Evolutionary conservation across 805 yeast genomes (phyloP).

Genomic region (Monosporozyma servazzii): DNA sequence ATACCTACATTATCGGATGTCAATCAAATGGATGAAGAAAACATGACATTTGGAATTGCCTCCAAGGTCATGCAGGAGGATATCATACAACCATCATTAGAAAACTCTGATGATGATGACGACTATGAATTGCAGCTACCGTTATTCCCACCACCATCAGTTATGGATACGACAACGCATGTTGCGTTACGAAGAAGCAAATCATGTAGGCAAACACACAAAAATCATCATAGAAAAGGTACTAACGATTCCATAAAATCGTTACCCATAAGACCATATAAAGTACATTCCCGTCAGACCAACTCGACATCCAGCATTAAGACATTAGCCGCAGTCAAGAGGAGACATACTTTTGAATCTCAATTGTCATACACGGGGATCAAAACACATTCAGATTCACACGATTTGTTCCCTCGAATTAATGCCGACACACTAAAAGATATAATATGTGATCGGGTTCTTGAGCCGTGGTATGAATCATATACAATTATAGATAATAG

Average conservation of each 20-base stretch:
- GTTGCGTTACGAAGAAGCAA: not conserved
- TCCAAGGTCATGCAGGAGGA: not conserved
- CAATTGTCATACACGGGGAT: constrained; percentile 21
- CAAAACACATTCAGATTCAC: constrained; percentile 33
- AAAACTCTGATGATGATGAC: not conserved
- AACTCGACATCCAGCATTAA: not conserved
- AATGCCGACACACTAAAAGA: constrained; percentile 35
- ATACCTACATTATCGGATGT: not conserved
- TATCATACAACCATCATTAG: not conserved
- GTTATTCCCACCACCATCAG: not conserved
- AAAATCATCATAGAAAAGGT: not conserved
- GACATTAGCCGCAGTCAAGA: not conserved
- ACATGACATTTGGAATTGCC: not conserved
- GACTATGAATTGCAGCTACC: not conserved
- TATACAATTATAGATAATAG: constrained; percentile 74
- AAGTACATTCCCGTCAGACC: not conserved
- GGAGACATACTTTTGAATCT: not conserved
- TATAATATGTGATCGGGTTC: constrained; percentile 30
- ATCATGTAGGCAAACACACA: not conserved
- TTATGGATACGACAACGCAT: not conserved
- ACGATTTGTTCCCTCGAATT: constrained; percentile 43
- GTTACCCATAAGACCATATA: not conserved
- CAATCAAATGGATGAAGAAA: not conserved
- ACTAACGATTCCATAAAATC: not conserved
- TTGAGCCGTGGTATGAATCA: constrained; percentile 43